Base-by-base conservation (phyloP, 306 rosid species). In the Sophora flavescens region DNA sequence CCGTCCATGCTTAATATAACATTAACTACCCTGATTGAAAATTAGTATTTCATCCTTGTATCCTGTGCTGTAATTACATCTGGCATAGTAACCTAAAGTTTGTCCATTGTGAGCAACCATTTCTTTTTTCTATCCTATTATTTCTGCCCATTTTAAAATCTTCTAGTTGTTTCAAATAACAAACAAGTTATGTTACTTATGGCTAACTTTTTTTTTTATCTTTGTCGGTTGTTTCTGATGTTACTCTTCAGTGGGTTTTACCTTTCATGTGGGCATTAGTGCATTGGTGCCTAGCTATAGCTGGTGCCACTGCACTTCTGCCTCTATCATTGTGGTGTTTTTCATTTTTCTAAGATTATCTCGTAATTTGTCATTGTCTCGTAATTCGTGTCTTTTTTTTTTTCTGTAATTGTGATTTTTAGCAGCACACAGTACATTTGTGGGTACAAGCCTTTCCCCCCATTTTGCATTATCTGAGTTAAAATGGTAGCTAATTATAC, bases 401-500 rank as follows among this genome's bases (percentile, higher is more conserved):
- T 72, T 6, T 60, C 35, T 51, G 2, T 51, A 26, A 57, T 67
- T 45, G 59, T 28, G 17, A 42, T 4, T 41, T 2, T 17, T 4
- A 16, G 33, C 51, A 10, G 9, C 71, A 16, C 71, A 18, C 9
- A 2, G 5, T 41, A 42, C 33, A 8, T 67, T 48, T 61, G 13
- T 52, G 13, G 17, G 39, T 41, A n/a, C 4, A 4, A 1, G 16
- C 57, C 60, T 47, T 17, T 62, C 14, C 5, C 52, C 78, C 9
- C 17, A 6, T 3, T 32, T 22, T 38, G 48, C 6, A 18, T 51
- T 15, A 12, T 8, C 30, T 54, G 45, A 14, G 53, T 70, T 35
- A n/a, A 58, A 63, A 22, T 9, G 56, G 38, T 53, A 15, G 18
- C 22, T n/a, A 38, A 13, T 77, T 18, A 38, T 58, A 59, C 72